phyloP scores from a whole-genome alignment of 257 asterid genomes.

The Rubia yunnanensis region DNA sequence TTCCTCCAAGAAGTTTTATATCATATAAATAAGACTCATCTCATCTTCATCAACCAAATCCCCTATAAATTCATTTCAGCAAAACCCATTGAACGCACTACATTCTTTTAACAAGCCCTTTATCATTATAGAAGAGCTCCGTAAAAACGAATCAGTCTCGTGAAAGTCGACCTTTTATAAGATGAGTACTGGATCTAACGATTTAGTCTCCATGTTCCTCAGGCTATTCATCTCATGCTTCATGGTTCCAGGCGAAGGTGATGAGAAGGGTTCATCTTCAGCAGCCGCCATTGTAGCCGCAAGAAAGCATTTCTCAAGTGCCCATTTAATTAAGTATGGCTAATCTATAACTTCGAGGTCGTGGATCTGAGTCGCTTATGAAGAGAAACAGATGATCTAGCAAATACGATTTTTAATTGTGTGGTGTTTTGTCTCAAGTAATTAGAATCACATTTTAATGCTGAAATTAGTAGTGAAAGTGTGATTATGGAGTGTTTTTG shows the following conservation, averaged over 20 bases:
- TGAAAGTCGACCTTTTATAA: background rate
- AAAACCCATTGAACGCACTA: no score
- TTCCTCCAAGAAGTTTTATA: background rate
- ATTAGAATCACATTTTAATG: no score
- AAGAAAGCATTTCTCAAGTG: conserved; percentile 38
- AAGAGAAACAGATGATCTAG: no score
- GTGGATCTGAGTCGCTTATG: no score
- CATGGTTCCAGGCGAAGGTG: background rate
- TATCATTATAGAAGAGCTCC: background rate
- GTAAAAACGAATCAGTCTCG: no score
- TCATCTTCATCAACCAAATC: no score
- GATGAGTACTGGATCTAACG: conserved; percentile 3
- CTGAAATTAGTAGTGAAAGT: no score
- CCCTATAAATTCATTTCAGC: background rate
- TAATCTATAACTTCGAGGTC: no score
- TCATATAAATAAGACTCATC: background rate
- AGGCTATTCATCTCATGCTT: conserved; percentile 19
- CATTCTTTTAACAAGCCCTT: no score
- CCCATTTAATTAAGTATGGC: conserved; percentile 19
- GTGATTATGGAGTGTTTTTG: no score
- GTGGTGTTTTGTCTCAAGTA: no score
- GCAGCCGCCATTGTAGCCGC: conserved; percentile 35
- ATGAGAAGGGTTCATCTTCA: conserved; percentile 16
- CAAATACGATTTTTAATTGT: no score
- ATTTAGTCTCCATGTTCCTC: conserved; percentile 4